phyloP scores from a whole-genome alignment of 148 eudicot species.

The Euryodendron excelsum region DNA sequence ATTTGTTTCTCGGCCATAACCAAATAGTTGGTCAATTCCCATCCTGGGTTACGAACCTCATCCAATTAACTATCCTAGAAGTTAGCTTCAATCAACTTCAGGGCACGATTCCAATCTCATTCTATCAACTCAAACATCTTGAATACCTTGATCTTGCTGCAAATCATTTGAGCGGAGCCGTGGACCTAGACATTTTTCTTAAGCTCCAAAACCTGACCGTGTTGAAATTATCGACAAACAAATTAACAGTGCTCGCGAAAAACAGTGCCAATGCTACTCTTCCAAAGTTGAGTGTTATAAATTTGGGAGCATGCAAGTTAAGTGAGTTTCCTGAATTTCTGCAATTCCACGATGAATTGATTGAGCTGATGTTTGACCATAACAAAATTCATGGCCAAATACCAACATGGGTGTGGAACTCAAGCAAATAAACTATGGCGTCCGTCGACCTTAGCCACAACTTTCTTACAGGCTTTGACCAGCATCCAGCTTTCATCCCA shows the following conservation, averaged over 20 bases:
- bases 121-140: constrained; percentile 11
- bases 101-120: constrained; percentile 12
- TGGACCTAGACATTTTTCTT: constrained; percentile 11
- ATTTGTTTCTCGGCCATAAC: neutral
- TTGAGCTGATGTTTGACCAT: fast-evolving
- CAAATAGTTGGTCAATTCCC: constrained; percentile 22
- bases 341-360: neutral
- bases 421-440: constrained; percentile 2
- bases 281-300: neutral
- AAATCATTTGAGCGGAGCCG: neutral
- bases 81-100: constrained; percentile 6
- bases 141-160: neutral
- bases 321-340: constrained; percentile 20
- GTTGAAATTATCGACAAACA: neutral
- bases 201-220: neutral
- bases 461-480: constrained; percentile 20
- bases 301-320: constrained; percentile 21
- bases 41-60: constrained; percentile 10
- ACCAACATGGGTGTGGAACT: constrained; percentile 25
- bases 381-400: constrained; percentile 10
- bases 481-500: constrained; percentile 7
- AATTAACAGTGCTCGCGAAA: too few relatives aligned
- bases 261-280: constrained; percentile 1
- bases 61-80: neutral
- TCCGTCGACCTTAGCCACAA: neutral